phyloP scores from a whole-genome alignment of 108 stramenopile species.

The Cafeteria roenbergensis region DNA sequence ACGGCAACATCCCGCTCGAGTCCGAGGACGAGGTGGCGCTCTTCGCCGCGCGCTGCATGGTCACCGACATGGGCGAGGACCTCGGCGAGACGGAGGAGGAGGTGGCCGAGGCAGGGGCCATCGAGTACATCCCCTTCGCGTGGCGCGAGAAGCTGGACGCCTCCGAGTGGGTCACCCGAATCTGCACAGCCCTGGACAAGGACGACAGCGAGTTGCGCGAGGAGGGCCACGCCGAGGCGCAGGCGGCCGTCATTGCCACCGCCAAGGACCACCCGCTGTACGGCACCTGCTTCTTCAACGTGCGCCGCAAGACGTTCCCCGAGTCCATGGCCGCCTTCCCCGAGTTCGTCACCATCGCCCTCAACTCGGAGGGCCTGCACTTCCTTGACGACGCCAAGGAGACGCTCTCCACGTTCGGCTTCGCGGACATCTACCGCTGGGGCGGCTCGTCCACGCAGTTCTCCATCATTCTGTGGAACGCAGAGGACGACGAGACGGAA shows the following conservation, averaged over 20 bases:
- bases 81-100: background rate
- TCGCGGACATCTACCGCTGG: constrained; percentile 51
- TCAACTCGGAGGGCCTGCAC: constrained; percentile 42
- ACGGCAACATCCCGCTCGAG: constrained; percentile 34
- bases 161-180: too few relatives aligned
- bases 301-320: constrained; percentile 18
- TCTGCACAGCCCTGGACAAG: too few relatives aligned
- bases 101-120: too few relatives aligned
- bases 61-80: too few relatives aligned
- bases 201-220: too few relatives aligned
- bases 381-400: constrained; percentile 10
- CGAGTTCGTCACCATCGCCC: constrained; percentile 25
- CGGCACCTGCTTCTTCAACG: constrained; percentile 49
- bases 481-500: constrained; percentile 27
- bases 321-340: constrained; percentile 12
- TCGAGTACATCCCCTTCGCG: too few relatives aligned
- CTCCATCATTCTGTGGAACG: constrained; percentile 40
- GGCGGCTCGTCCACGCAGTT: constrained; percentile 42
- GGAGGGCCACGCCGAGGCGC: constrained; percentile 8
- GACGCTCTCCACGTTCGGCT: constrained; percentile 33
- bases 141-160: background rate
- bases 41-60: too few relatives aligned
- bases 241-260: constrained; percentile 8
- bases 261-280: constrained; percentile 20
- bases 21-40: constrained; percentile 28